Conservation (phyloP, 805 yeast genomes). For the Brettanomyces bruxellensis region DNA sequence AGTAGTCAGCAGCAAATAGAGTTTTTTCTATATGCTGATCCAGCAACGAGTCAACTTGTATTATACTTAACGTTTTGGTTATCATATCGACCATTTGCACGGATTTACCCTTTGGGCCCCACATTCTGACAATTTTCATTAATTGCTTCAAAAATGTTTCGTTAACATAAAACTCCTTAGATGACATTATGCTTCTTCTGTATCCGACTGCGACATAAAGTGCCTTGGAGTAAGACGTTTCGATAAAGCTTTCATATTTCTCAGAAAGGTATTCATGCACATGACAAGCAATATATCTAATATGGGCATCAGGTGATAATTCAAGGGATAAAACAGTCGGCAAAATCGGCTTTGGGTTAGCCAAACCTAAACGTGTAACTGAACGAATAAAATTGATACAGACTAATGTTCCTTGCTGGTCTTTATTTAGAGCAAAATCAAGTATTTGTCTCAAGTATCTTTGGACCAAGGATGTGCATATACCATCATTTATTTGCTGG, state of each 20-base stretch:
- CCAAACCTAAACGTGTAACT: conserved; percentile 57
- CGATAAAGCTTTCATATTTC: conserved; percentile 66
- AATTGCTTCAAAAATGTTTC: conserved; percentile 29
- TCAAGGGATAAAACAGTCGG: conserved; percentile 66
- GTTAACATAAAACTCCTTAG: conserved; percentile 21
- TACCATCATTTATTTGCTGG: conserved; percentile 51
- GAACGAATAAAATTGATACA: conserved; percentile 49
- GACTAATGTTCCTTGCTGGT: conserved; percentile 30
- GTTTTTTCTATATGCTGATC: conserved; percentile 3
- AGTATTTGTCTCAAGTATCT: conserved; percentile 45
- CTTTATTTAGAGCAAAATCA: conserved; percentile 37
- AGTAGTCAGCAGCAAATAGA: conserved; percentile 16
- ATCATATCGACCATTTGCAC: conserved; percentile 32
- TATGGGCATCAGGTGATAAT: conserved; percentile 35
- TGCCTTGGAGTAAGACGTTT: conserved; percentile 56
- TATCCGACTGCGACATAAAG: conserved; percentile 44
- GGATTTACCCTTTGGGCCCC: conserved; percentile 26
- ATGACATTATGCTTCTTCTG: conserved; percentile 18
- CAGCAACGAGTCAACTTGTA: conserved; percentile 11
- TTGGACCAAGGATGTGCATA: conserved; percentile 65
- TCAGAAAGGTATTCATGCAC: conserved; percentile 49
- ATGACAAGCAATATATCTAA: conserved; percentile 39
- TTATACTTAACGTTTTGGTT: conserved; percentile 21
- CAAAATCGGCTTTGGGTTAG: conserved; percentile 63
- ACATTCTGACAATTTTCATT: conserved; percentile 32